Conservation (phyloP, 306 rosid genomes). For the Acacia acuminata region DNA sequence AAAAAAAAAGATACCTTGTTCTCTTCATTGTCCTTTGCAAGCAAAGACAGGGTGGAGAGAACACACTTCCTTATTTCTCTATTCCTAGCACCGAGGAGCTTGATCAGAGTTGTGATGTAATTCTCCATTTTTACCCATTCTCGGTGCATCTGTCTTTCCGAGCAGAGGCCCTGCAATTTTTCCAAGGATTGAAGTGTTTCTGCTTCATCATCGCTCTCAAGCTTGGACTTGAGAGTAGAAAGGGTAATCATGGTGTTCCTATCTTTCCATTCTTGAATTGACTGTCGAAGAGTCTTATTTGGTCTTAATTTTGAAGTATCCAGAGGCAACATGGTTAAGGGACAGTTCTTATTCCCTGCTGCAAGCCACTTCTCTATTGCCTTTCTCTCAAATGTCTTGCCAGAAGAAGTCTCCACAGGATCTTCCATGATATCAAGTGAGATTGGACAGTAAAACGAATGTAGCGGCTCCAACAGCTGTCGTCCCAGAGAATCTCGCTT, state of each 20-base stretch:
- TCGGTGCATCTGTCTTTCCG: slow-evolving; percentile 53
- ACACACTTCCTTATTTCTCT: slow-evolving; percentile 52
- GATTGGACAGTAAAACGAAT: slow-evolving; percentile 57
- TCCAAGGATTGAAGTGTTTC: slow-evolving; percentile 44
- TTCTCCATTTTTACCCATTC: slow-evolving; percentile 68
- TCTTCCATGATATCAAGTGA: slow-evolving; percentile 63
- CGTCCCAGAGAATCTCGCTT: slow-evolving; percentile 54
- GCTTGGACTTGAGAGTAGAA: slow-evolving; percentile 45
- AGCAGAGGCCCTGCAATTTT: slow-evolving; percentile 46
- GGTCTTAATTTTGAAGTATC: slow-evolving; percentile 54
- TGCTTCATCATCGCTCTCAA: slow-evolving; percentile 46
- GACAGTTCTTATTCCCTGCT: slow-evolving; percentile 61
- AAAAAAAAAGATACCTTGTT: slow-evolving; percentile 56
- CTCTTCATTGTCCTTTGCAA: slow-evolving; percentile 53
- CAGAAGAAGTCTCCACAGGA: slow-evolving; percentile 73
- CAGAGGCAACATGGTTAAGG: slow-evolving; percentile 53
- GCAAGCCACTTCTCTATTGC: slow-evolving; percentile 66
- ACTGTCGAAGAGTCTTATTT: slow-evolving; percentile 60
- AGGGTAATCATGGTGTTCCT: slow-evolving; percentile 61
- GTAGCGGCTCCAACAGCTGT: slow-evolving; percentile 45
- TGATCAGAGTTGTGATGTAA: slow-evolving; percentile 51
- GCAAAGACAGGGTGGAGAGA: slow-evolving; percentile 55
- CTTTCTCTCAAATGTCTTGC: slow-evolving; percentile 67
- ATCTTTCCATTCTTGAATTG: slow-evolving; percentile 76
- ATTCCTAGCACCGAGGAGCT: slow-evolving; percentile 53